These are phyloP conservation scores for Phialophora expanda DNA, from an alignment of 2,329 filamentous ascomycete species.

Conservation along the genomic window DNA sequence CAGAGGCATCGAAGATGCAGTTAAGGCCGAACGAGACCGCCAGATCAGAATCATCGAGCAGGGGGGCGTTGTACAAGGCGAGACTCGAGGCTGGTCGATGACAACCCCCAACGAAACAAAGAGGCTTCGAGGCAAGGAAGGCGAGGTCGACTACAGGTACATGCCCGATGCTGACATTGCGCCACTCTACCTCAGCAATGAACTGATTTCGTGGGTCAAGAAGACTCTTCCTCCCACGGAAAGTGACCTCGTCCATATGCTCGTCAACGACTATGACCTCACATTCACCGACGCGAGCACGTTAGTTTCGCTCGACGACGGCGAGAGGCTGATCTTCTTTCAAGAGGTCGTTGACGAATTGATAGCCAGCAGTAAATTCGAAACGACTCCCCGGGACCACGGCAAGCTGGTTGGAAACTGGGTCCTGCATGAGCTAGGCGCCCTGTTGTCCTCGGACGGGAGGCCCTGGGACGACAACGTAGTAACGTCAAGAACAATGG, in stretches of 20 bases:
- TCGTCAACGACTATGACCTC: conserved; percentile 69
- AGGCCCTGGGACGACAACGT: conserved; percentile 46
- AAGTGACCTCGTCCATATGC: conserved; percentile 68
- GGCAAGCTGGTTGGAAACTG: conserved; percentile 65
- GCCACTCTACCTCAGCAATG: conserved; percentile 74
- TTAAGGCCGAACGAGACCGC: conserved; percentile 85
- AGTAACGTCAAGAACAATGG: conserved; percentile 52
- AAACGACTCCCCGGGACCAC: conserved; percentile 43
- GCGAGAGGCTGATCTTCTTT: conserved; percentile 81
- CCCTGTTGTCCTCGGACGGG: conserved; percentile 62
- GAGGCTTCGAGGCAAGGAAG: conserved; percentile 86
- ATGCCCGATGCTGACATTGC: conserved; percentile 95
- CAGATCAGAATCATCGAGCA: conserved; percentile 80
- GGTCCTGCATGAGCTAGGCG: conserved; percentile 77
- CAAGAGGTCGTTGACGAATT: conserved; percentile 51
- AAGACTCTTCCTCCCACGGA: conserved; percentile 71
- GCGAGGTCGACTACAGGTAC: conserved; percentile 96
- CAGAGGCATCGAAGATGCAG: conserved; percentile 92
- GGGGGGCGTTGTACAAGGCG: conserved; percentile 76
- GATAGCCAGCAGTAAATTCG: conserved; percentile 38
- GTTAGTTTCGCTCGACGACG: conserved; percentile 76
- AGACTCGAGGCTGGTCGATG: conserved; percentile 91
- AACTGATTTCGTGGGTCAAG: conserved; percentile 69
- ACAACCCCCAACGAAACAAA: conserved; percentile 77
- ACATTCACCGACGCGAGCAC: conserved; percentile 82